These are phyloP conservation scores for Dalechampia spathulata DNA, from an alignment of 441 rosid species.

Conservation along the genomic window DNA sequence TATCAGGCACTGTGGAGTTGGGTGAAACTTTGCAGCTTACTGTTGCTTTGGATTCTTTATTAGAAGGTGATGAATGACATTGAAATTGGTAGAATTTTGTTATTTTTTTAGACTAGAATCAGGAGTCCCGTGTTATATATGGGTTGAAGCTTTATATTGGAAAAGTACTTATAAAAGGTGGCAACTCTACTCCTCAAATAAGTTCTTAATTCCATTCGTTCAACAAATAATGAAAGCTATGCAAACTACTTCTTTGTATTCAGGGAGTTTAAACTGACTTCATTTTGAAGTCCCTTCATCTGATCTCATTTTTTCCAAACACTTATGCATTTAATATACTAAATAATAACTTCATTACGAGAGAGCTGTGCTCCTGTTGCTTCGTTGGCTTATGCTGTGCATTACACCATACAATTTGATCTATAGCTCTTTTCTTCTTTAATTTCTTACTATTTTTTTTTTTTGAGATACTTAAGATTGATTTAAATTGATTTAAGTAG, in stretches of 20 bases:
- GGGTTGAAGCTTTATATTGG: too few species aligned
- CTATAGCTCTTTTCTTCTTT: neutral
- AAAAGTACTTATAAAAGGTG: neutral
- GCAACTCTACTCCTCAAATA: neutral
- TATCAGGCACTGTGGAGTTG: slow-evolving; percentile 24
- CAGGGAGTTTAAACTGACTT: neutral
- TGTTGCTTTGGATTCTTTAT: slow-evolving; percentile 47
- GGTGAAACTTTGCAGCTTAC: slow-evolving; percentile 57
- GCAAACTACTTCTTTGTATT: neutral
- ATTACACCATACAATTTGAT: neutral
- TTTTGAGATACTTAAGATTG: neutral
- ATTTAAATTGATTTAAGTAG: neutral
- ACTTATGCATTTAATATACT: neutral
- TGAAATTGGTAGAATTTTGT: neutral
- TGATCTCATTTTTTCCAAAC: neutral
- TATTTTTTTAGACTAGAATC: too few species aligned
- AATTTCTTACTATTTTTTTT: neutral
- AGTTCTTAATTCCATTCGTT: neutral
- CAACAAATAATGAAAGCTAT: neutral
- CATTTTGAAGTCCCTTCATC: neutral
- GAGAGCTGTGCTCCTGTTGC: neutral
- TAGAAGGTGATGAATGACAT: slow-evolving; percentile 60
- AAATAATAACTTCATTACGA: too few species aligned
- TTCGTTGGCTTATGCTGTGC: neutral
- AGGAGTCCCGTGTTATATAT: too few species aligned